These are phyloP conservation scores for Pestalotiopsis fici DNA, from an alignment of 2,329 filamentous ascomycete genomes.

Conservation along the genomic window DNA sequence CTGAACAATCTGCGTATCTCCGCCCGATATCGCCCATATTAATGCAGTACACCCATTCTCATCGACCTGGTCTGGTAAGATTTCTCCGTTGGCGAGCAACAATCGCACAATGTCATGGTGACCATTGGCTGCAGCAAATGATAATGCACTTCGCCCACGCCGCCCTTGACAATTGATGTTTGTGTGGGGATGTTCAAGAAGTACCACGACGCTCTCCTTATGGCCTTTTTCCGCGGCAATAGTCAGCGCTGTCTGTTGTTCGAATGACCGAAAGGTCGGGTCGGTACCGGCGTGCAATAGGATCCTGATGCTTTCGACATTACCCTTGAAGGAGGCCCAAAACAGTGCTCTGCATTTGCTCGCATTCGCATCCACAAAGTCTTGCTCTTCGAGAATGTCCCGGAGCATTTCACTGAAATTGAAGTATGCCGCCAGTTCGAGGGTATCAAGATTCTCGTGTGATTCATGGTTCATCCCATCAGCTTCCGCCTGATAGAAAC, in stretches of 20 bases:
- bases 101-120: not conserved
- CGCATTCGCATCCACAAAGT: conserved; percentile 5
- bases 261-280: conserved; percentile 14
- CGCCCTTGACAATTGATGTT: not conserved
- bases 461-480: conserved; percentile 18
- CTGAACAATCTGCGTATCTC: not conserved
- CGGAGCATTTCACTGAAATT: conserved; percentile 24
- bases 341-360: conserved; percentile 23
- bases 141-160: conserved; percentile 2
- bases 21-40: conserved; percentile 1
- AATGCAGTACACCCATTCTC: not conserved
- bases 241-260: conserved; percentile 1
- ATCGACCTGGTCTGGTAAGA: not conserved
- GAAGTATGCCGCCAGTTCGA: conserved; percentile 33
- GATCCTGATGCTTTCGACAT: conserved; percentile 18
- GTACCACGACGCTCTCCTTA: not conserved
- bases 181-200: not conserved
- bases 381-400: conserved; percentile 13
- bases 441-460: conserved; percentile 18
- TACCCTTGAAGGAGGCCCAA: conserved; percentile 30
- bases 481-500: conserved; percentile 27
- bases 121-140: conserved; percentile 2
- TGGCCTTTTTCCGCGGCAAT: not conserved
- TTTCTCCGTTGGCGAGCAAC: not conserved
- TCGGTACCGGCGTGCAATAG: conserved; percentile 23